Evolutionary conservation across 129 eudicot genomes (phyloP), one percentile per base, ranked within the genome.

Genomic region (Flaveria brownii): DNA sequence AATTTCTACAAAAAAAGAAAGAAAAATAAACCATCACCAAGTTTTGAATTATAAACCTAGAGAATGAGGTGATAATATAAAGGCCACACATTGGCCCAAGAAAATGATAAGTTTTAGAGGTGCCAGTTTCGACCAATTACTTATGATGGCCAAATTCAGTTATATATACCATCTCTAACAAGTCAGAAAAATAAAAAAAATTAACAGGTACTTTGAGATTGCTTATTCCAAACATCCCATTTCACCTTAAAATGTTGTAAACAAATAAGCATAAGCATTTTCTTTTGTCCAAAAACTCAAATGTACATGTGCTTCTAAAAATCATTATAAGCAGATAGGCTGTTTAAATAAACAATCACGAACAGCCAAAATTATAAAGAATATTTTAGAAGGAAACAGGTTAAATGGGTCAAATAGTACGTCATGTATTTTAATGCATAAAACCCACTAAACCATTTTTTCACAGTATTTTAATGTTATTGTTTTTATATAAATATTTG

Each of bases 391-490:
- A 11, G 39, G 66, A 60, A 60, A 60, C 15, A 1, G 30, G 30
- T 56, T 20, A 22, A 56, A 20, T 22, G 16, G 15, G 64, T 9
- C 33, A 57, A 9, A 57, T 28, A 57, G 64, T 56, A 17, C 17
- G 28, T 12, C 39, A 3, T 23, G 17, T 60, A 22, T 23, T 11
- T 60, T 23, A 4, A 60, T 60, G n/a, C n/a, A 60, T 60, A 23
- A 60, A 60, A 60, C 66, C 39, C 10, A 12, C 39, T 23, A 60
- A 60, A 60, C 23, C 66, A 60, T 60, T 60, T 60, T 60, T 60
- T 23, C 41, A 23, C 25, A 60, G 11, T 60, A 57, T 2, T 57
- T 2, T 57, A 60, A 28, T 11, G 7, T 12, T 23, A 23, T 25
- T 60, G 4, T 60, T 2, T 9, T 60, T 60, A 25, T 23, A 60